Percentiles rank a stretch among this genome's conserved stretches.
Conservation (phyloP, 1,284 basidiomycete species). For the Quambalaria eucalypti region DNA sequence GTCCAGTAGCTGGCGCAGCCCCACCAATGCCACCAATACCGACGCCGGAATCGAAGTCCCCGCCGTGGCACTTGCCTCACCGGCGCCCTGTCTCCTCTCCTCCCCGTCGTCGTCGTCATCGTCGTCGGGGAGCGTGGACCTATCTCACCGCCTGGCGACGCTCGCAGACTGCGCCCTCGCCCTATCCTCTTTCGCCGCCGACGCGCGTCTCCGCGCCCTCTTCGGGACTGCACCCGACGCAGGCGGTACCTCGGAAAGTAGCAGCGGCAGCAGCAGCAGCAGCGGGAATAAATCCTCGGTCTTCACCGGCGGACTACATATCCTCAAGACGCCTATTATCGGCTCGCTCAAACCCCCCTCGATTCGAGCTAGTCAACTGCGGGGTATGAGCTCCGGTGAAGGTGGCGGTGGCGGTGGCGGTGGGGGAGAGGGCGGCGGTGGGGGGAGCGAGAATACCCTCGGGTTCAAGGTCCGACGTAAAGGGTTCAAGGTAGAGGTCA, state of each 20-base stretch:
- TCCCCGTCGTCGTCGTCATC: not conserved
- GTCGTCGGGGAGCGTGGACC: no score
- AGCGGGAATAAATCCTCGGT: not conserved
- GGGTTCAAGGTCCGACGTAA: not conserved
- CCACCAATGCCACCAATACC: not conserved
- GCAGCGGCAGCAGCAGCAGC: not conserved
- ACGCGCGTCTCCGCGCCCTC: not conserved
- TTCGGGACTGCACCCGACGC: not conserved
- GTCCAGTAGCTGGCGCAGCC: not conserved
- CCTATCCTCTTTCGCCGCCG: not conserved
- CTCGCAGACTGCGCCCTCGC: not conserved
- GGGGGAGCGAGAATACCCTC: not conserved
- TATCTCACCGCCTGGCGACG: not conserved
- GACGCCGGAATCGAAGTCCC: not conserved
- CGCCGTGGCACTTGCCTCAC: not conserved
- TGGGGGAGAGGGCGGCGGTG: no score
- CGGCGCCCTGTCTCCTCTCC: not conserved
- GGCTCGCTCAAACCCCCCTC: not conserved
- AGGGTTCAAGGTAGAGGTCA: not conserved
- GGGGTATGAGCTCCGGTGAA: not conserved
- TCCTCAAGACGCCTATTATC: not conserved
- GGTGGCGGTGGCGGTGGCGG: not conserved
- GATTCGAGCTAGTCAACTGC: not conserved
- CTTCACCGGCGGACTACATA: not conserved
- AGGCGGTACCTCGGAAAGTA: not conserved